A percentile compares a stretch with the other conserved stretches of the same genome.
Conservation (phyloP, 306 rosid species). For the Crotalaria pallida region DNA sequence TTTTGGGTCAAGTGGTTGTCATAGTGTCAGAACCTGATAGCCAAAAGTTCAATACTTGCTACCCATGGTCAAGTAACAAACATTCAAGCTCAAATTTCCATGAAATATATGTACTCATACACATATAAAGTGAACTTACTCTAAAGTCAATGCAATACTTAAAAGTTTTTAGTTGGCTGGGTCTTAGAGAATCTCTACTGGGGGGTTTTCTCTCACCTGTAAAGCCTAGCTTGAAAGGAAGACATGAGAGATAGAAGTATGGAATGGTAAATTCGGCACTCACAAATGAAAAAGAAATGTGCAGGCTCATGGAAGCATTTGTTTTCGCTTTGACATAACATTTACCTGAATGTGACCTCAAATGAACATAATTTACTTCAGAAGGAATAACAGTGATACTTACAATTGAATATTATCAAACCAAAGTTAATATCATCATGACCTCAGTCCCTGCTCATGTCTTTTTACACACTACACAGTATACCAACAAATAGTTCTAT, state of each 20-base stretch:
- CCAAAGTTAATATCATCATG: background rate
- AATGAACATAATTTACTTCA: constrained; percentile 2
- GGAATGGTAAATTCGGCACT: background rate
- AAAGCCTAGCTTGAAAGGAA: background rate
- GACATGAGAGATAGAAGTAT: background rate
- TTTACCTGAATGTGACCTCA: background rate
- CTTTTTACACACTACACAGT: constrained; percentile 8
- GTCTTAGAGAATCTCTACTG: no score
- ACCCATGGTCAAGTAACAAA: no score
- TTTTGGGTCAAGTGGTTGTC: no score
- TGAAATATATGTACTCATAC: no score
- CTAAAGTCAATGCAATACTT: no score
- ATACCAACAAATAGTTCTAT: background rate
- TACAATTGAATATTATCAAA: background rate
- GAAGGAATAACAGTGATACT: background rate
- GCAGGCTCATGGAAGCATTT: background rate
- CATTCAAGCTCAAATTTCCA: no score
- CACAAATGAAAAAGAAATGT: background rate
- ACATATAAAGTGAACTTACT: no score
- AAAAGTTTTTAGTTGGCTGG: no score
- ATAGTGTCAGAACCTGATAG: no score
- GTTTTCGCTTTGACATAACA: background rate
- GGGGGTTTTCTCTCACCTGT: background rate
- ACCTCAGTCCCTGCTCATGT: background rate
- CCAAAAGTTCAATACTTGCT: no score